Percentiles rank a stretch among this genome's conserved stretches.
Evolutionary conservation across 352 stramenopile species (phyloP).

Genomic region (Pythium myriotylum): DNA sequence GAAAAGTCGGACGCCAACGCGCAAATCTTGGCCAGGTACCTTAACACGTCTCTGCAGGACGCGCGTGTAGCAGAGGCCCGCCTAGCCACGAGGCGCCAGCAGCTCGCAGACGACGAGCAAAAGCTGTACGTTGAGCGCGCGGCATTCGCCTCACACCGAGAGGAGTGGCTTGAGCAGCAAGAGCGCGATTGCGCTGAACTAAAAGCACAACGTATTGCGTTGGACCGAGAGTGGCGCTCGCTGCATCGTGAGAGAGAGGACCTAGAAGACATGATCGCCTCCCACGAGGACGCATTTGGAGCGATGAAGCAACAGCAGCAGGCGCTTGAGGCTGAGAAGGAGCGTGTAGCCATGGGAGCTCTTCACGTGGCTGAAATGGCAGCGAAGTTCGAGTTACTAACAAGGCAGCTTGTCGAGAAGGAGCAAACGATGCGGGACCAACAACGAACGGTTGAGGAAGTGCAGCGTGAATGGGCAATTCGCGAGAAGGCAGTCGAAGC

Average conservation of each 20-base stretch:
- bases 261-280: slow-evolving; percentile 24
- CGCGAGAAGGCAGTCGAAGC: slow-evolving; percentile 33
- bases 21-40: slow-evolving; percentile 23
- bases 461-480: slow-evolving; percentile 14
- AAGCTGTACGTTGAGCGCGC: slow-evolving; percentile 32
- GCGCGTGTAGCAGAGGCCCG: slow-evolving; percentile 38
- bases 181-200: slow-evolving; percentile 22
- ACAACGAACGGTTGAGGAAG: slow-evolving; percentile 5
- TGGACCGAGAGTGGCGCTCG: slow-evolving; percentile 15
- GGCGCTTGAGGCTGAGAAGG: slow-evolving; percentile 24
- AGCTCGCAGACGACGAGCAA: slow-evolving; percentile 24
- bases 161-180: slow-evolving; percentile 39
- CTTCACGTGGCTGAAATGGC: slow-evolving; percentile 30
- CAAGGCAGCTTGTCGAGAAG: slow-evolving; percentile 18
- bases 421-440: slow-evolving; percentile 20
- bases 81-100: slow-evolving; percentile 36
- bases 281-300: slow-evolving; percentile 29
- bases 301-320: slow-evolving; percentile 11
- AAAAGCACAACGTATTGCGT: slow-evolving; percentile 1
- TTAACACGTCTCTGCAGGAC: slow-evolving; percentile 32
- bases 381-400: slow-evolving; percentile 14
- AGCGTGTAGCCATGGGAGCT: slow-evolving; percentile 16
- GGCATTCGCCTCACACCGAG: slow-evolving; percentile 31
- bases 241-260: slow-evolving; percentile 25
- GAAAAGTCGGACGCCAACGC: slow-evolving; percentile 43